Conservation (phyloP, 169 alveolate genomes). For the Perkinsus chesapeaki region DNA sequence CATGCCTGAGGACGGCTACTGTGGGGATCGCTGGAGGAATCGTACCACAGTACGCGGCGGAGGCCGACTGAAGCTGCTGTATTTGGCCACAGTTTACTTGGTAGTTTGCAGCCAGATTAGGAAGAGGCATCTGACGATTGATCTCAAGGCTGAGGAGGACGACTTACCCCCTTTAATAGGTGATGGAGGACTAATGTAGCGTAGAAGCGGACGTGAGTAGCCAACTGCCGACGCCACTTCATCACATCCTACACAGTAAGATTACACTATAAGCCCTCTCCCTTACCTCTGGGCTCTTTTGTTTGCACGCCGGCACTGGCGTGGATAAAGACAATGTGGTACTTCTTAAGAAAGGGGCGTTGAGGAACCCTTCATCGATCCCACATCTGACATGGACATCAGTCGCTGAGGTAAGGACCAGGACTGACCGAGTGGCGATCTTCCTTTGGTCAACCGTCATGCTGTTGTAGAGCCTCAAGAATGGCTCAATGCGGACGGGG, state of each 20-base stretch:
- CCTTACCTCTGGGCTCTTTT: not conserved
- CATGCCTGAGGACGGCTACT: not conserved
- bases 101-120: not conserved
- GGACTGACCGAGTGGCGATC: not conserved
- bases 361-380: not conserved
- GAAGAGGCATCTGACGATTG: not conserved
- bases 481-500: not conserved
- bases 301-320: not conserved
- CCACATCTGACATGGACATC: not conserved
- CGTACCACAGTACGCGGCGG: not conserved
- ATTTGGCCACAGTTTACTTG: not conserved
- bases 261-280: not conserved
- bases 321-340: not conserved
- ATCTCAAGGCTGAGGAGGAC: not conserved
- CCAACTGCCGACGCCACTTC: not conserved
- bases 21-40: not conserved
- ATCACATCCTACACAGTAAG: not conserved
- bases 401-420: not conserved
- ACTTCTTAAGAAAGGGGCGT: not conserved
- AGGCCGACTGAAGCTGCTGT: not conserved
- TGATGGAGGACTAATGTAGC: not conserved
- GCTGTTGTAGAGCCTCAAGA: not conserved
- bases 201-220: not conserved
- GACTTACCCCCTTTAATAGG: not conserved
- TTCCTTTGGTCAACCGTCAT: not conserved